Percentiles rank a stretch among this genome's conserved stretches.
Conservation (phyloP, 176 grass and related monocot genomes). For the Themeda triandra region DNA sequence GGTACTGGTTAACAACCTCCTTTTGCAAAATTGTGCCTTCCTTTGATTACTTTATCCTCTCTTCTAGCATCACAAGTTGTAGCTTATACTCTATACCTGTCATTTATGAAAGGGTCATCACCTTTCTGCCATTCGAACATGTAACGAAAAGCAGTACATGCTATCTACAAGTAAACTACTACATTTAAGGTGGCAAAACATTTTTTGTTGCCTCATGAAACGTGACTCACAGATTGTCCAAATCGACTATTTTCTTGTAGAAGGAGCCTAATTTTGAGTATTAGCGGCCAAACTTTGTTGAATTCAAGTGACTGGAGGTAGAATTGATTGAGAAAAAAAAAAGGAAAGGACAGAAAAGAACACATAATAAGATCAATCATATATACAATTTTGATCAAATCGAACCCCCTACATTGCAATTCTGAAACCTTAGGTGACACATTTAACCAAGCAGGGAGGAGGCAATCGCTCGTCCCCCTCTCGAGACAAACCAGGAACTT, state of each 20-base stretch:
- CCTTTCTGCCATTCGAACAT: not conserved
- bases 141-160: not conserved
- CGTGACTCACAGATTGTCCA: not conserved
- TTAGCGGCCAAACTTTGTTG: not conserved
- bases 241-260: not conserved
- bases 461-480: not conserved
- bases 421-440: not conserved
- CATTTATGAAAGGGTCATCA: constrained; percentile 8
- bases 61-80: not conserved
- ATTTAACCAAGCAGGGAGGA: not conserved
- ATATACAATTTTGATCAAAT: not conserved
- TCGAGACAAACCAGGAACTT: not conserved
- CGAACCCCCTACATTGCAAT: not conserved
- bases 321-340: not conserved
- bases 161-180: not conserved
- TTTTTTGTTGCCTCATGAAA: not conserved
- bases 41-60: not conserved
- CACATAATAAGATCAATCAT: not conserved
- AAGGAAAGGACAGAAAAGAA: not conserved
- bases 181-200: not conserved
- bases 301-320: not conserved
- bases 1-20: not conserved
- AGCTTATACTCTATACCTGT: not conserved
- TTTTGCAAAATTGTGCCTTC: not conserved
- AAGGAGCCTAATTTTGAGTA: not conserved